A percentile compares a stretch with the other conserved stretches of the same genome.
phyloP scores from a whole-genome alignment of 768 basidiomycete genomes.

The Galerina marginata region DNA sequence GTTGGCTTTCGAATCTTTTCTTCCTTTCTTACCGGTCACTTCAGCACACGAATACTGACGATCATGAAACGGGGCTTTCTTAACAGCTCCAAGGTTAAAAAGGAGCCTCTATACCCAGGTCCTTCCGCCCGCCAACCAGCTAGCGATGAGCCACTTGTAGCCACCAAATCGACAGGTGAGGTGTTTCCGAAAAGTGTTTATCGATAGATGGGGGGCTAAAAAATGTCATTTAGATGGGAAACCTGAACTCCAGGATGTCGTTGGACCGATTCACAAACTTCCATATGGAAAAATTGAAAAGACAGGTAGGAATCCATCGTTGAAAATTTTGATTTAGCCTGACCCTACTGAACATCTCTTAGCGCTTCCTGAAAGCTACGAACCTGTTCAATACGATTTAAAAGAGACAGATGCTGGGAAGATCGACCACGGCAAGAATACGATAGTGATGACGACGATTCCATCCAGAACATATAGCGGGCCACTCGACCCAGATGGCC shows the following conservation, averaged over 20 bases:
- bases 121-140: neutral
- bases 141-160: neutral
- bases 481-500: slow-evolving; percentile 9
- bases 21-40: too few species aligned
- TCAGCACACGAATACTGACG: too few species aligned
- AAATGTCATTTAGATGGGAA: neutral
- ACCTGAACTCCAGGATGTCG: neutral
- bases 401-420: neutral
- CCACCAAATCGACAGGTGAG: neutral
- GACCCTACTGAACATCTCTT: neutral
- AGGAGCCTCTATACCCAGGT: slow-evolving; percentile 7
- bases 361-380: slow-evolving; percentile 10
- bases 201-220: neutral
- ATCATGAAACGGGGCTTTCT: slow-evolving; percentile 33
- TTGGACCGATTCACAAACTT: neutral
- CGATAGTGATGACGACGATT: slow-evolving; percentile 12
- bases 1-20: too few species aligned
- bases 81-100: slow-evolving; percentile 24
- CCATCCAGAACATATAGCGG: neutral
- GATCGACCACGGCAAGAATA: neutral
- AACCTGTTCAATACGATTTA: neutral
- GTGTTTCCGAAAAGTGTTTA: neutral
- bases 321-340: neutral
- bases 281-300: slow-evolving; percentile 12
- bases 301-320: neutral